Percentiles rank a stretch among this genome's conserved stretches.
These are phyloP conservation scores for Neofusicoccum sp. DNA, from an alignment of 2,329 filamentous ascomycete genomes.

Conservation along the genomic window DNA sequence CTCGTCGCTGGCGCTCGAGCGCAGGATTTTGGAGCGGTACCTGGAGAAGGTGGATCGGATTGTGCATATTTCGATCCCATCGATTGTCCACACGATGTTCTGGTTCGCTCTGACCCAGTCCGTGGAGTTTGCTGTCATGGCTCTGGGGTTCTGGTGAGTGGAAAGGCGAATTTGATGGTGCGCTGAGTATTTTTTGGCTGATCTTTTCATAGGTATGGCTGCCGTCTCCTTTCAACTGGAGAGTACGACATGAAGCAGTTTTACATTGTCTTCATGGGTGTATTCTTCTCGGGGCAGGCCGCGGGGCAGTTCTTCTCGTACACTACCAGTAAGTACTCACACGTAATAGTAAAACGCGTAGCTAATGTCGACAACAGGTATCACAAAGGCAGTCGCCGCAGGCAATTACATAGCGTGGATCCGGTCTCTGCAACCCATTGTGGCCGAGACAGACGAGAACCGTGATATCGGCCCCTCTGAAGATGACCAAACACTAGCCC, in stretches of 20 bases:
- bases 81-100: conserved; percentile 58
- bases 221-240: conserved; percentile 67
- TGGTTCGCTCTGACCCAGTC: conserved; percentile 58
- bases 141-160: conserved; percentile 76
- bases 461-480: conserved; percentile 32
- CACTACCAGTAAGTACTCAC: too few relatives aligned
- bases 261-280: conserved; percentile 79
- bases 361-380: conserved; percentile 67
- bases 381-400: conserved; percentile 89
- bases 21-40: conserved; percentile 54
- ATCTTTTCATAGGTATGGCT: conserved; percentile 61
- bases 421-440: conserved; percentile 39
- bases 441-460: conserved; percentile 41
- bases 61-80: too few relatives aligned
- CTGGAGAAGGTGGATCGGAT: conserved; percentile 22
- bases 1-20: conserved; percentile 80
- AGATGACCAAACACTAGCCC: background rate
- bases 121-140: conserved; percentile 35
- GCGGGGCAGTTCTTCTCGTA: conserved; percentile 79
- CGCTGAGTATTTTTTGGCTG: too few relatives aligned
- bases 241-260: conserved; percentile 83
- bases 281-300: conserved; percentile 84
- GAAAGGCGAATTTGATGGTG: too few relatives aligned
- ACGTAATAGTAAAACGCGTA: too few relatives aligned
- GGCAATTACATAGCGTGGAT: conserved; percentile 55